Base-by-base conservation (phyloP, 2,329 filamentous ascomycete genomes). In the Talaromyces piceae region DNA sequence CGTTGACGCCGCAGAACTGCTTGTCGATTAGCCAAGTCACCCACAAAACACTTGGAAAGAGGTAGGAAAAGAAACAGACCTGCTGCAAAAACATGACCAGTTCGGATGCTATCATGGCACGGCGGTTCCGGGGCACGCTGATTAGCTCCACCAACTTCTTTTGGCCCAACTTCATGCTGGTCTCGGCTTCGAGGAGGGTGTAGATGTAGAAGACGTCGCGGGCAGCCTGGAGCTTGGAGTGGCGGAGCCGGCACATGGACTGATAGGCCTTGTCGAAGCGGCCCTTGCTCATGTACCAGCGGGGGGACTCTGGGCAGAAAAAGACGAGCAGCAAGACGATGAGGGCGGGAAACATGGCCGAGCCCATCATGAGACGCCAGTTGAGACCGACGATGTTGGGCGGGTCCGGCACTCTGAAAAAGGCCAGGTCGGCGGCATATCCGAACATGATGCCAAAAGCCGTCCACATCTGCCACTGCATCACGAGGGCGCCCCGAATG, bases 401-500 rank as follows among this genome's bases (percentile, higher is more conserved):
- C 3, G 67, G 68, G 58, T 82, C 77, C 25, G 71, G 67, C 50
- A 71, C 79, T 49, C 77, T 67, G 61, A 79, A 83, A 61, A 86
- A 83, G 6, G 78, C 79, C 25, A 85, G 69, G 59, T 83, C 81
- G 44, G 76, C 80, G 5, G 75, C 76, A 61, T 78, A 85, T 13
- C 82, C 81, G 13, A 70, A 67, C 76, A 77, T 72, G 53, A 76
- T 76, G 11, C 74, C 74, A 52, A 76, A 75, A 0, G 71, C 74
- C 4, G 70, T 73, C 69, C 70, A 77, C 69, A 75, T 75, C 68
- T 91, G 84, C 87, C 87, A 91, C 56, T 83, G 83, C 87, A 91
- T 91, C 56, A 91, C 86, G 16, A 93, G 74, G 6, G 84, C 86
- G 56, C 86, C 86, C 63, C 86, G 80, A 50, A 89, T 83, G 4